phyloP scores from a whole-genome alignment of 2,329 filamentous ascomycete species.

The Thielaviopsis cerberus region DNA sequence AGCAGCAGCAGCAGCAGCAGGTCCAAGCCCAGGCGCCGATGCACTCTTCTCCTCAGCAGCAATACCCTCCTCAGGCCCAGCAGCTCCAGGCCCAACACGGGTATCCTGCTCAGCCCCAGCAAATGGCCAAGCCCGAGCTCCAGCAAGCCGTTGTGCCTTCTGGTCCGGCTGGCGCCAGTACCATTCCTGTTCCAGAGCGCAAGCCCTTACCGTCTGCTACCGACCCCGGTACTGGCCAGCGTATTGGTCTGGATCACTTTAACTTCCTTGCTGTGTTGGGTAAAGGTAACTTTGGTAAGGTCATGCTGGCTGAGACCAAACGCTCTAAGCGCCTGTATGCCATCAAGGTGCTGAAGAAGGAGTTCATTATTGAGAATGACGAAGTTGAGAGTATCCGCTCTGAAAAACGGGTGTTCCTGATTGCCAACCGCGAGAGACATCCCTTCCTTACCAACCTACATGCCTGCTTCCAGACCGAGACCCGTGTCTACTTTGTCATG shows the following conservation, averaged over 20 bases:
- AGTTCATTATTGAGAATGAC: slow-evolving; percentile 99
- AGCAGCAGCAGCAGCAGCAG: slow-evolving; percentile 21
- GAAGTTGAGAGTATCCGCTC: slow-evolving; percentile 96
- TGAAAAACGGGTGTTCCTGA: slow-evolving; percentile 90
- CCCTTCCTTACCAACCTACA: slow-evolving; percentile 90
- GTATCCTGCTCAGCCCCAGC: slow-evolving; percentile 18
- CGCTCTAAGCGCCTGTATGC: slow-evolving; percentile 79
- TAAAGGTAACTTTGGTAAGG: slow-evolving; percentile 98
- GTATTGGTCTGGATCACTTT: slow-evolving; percentile 94
- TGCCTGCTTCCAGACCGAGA: slow-evolving; percentile 98
- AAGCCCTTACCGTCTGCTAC: slow-evolving; percentile 55
- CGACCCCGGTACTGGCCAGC: slow-evolving; percentile 53
- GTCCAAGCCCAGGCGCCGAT: slow-evolving; percentile 20
- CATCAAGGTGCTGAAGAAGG: slow-evolving; percentile 98
- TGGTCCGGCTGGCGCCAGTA: slow-evolving; percentile 16
- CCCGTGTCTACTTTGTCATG: slow-evolving; percentile 97
- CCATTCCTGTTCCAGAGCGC: slow-evolving; percentile 16
- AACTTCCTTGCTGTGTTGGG: slow-evolving; percentile 96
- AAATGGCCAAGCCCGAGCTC: slow-evolving; percentile 20
- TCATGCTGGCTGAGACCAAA: slow-evolving; percentile 98
- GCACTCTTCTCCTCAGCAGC: slow-evolving; percentile 21
- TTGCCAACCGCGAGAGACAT: slow-evolving; percentile 91
- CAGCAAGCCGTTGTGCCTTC: slow-evolving; percentile 13
- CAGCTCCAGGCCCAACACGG: slow-evolving; percentile 20
- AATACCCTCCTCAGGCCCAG: slow-evolving; percentile 20